Evolutionary conservation across 495 filamentous ascomycete species (phyloP), one percentile per base, ranked within the genome.

Genomic region (Daldinia loculata): DNA sequence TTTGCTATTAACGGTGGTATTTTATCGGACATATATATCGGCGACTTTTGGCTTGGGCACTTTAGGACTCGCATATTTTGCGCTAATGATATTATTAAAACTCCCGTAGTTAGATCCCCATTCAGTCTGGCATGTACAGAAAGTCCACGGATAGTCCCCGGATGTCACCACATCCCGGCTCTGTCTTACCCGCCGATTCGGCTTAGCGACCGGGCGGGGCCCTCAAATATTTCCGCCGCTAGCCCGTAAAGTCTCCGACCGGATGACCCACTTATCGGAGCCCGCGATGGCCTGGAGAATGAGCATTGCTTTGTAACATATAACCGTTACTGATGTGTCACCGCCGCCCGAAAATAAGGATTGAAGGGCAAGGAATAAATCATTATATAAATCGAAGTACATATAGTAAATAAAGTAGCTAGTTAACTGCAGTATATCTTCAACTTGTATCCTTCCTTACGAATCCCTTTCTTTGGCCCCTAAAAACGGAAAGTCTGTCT

Each of bases 191-290:
- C 15, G n/a, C 55, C 12, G 19, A 57, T 38, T 39, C 5, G 55
- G n/a, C 11, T 51, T 22, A 24, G 34, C n/a, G 32, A 24, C 56
- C 26, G 50, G 14, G 58, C 41, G 52, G 39, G 59, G 32, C 30
- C 17, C 39, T 15, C 30, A 57, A 57, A 68, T 62, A 27, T 68
- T 50, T 14, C 66, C 66, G 66, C 29, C 63, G 63, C 43, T 17
- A 11, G 27, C 15, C 9, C 39, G 34, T 55, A 8, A 67, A 61
- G 65, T 62, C 58, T 61, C 57, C 65, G 56, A 22, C 38, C 58
- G 64, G 45, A 9, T 6, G 38, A 24, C 15, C 52, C 52, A 57
- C 41, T 17, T 48, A 48, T 19, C 43, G 43, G 43, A 3, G 43
- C n/a, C 17, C 17, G 17, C 12, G 3, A 36, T 14, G 3, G 11